Conservation (phyloP, 129 eudicot species). For the Calendula officinalis region DNA sequence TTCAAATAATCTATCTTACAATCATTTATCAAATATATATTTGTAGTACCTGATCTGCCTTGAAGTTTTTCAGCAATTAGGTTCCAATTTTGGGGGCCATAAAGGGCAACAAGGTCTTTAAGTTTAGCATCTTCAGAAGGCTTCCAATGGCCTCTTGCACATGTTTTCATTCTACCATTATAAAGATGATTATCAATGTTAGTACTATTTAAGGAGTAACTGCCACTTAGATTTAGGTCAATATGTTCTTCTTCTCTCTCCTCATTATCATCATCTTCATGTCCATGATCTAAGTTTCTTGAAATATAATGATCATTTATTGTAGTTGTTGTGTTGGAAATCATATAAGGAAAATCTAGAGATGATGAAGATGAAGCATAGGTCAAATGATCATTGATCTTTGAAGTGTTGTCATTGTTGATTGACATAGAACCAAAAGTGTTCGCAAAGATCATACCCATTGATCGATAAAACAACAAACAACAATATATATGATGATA, state of each 20-base stretch:
- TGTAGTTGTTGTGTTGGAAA: constrained; percentile 1
- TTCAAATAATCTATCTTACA: not conserved
- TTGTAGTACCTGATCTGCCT: constrained; percentile 53
- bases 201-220: constrained; percentile 18
- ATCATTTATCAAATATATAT: not conserved
- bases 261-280: constrained; percentile 1
- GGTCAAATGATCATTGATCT: constrained; percentile 20
- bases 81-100: constrained; percentile 67
- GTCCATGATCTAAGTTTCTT: constrained; percentile 18
- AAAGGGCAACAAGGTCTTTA: constrained; percentile 46
- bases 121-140: constrained; percentile 63
- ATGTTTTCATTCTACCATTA: constrained; percentile 7
- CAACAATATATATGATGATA: constrained; percentile 2
- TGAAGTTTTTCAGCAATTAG: constrained; percentile 53
- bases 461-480: constrained; percentile 7
- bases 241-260: constrained; percentile 5
- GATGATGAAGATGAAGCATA: constrained; percentile 27
- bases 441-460: constrained; percentile 26
- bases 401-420: constrained; percentile 26
- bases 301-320: constrained; percentile 13
- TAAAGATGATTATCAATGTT: not conserved
- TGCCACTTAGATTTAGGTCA: constrained; percentile 23
- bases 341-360: not conserved
- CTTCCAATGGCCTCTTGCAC: constrained; percentile 71
- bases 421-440: constrained; percentile 35